Evolutionary conservation across 331 rosid genomes (phyloP).

Genomic region (Rhamnella rubrinervis): DNA sequence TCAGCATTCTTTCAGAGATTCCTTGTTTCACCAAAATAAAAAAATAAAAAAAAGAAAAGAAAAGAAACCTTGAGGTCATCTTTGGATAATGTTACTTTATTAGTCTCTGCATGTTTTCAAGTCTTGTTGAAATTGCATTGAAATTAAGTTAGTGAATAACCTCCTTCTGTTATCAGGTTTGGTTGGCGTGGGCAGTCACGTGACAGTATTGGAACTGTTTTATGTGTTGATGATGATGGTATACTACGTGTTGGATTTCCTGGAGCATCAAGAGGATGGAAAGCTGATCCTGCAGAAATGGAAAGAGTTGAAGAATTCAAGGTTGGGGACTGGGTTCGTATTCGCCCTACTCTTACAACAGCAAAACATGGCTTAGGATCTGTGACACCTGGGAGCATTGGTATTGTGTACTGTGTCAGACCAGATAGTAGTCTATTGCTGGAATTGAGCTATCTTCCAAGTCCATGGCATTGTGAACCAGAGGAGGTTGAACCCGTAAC

Average conservation of each 20-base stretch:
- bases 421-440: constrained; percentile 92
- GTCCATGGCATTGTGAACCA: constrained; percentile 99
- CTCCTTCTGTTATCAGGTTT: constrained; percentile 54
- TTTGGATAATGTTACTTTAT: neutral
- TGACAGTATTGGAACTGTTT: constrained; percentile 94
- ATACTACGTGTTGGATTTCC: constrained; percentile 98
- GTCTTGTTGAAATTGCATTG: constrained; percentile 2
- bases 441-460: constrained; percentile 91
- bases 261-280: constrained; percentile 99
- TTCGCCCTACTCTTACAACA: constrained; percentile 87
- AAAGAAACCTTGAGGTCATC: neutral
- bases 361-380: constrained; percentile 96
- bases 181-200: constrained; percentile 99
- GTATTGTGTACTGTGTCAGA: constrained; percentile 91
- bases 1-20: no score
- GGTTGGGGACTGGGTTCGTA: constrained; percentile 99
- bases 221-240: constrained; percentile 97
- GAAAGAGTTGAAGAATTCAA: constrained; percentile 98
- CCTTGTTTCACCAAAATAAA: no score
- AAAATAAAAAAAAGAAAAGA: no score
- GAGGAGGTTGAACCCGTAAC: constrained; percentile 95
- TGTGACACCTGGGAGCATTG: constrained; percentile 98
- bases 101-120: neutral
- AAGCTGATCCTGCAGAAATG: constrained; percentile 99
- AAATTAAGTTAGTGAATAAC: constrained; percentile 22